Evolutionary conservation across 2,329 filamentous ascomycete species (phyloP).

Genomic region (Mollisia scopiformis): DNA sequence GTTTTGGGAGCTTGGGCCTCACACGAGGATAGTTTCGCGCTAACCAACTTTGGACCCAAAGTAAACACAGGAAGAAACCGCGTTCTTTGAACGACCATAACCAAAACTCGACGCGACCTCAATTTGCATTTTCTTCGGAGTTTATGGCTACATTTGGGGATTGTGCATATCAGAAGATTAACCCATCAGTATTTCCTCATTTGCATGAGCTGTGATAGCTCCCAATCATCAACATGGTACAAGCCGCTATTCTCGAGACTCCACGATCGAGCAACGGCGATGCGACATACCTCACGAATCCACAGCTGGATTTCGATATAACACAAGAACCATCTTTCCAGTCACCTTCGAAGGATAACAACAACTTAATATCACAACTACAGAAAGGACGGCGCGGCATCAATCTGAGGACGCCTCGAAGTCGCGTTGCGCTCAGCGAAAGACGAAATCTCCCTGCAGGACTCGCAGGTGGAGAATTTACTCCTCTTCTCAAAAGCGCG

Average conservation of each 20-base stretch:
- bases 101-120: constrained; percentile 5
- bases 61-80: constrained; percentile 31
- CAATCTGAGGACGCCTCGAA: constrained; percentile 72
- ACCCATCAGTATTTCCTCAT: constrained; percentile 23
- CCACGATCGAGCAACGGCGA: constrained; percentile 85
- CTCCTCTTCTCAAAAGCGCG: constrained; percentile 85
- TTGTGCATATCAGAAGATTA: constrained; percentile 27
- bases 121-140: constrained; percentile 31
- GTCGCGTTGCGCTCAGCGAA: constrained; percentile 70
- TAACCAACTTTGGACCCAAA: constrained; percentile 11
- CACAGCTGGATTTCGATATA: constrained; percentile 74
- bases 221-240: constrained; percentile 54
- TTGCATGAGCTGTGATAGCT: constrained; percentile 24
- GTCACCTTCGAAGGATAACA: constrained; percentile 74
- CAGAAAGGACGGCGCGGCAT: constrained; percentile 61
- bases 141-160: constrained; percentile 31
- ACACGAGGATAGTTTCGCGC: background rate
- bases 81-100: constrained; percentile 21
- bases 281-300: constrained; percentile 74
- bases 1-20: constrained; percentile 10
- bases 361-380: constrained; percentile 76
- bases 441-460: constrained; percentile 69
- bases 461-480: constrained; percentile 79
- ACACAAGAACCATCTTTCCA: constrained; percentile 88
- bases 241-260: constrained; percentile 75